Evolutionary conservation across 2,329 filamentous ascomycete genomes (phyloP), one percentile per base, ranked within the genome.

Genomic region (Metarhizium humberi): DNA sequence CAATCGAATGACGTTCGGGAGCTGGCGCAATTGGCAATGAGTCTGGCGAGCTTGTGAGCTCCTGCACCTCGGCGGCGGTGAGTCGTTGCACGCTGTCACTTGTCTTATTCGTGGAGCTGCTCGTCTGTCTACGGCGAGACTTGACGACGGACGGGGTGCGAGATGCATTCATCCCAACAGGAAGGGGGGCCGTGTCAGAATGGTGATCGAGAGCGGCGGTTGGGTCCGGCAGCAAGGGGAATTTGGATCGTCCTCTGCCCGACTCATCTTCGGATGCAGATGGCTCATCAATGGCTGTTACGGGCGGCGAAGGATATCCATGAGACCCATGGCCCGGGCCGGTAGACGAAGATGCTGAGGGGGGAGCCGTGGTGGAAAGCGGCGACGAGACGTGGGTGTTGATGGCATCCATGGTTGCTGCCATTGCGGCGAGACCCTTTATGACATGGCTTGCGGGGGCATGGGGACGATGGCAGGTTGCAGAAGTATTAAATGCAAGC

Each of bases 21-120:
- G 71, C 67, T 59, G 69, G 66, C 1, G 78, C 77, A 1, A 85
- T 67, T 13, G 82, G 82, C 2, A 86, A 69, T 1, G 81, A 84
- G 32, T 82, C 79, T 6, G 80, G 80, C 1, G 78, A 75, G 32
- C 75, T 76, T 14, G 79, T 77, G 56, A 86, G 68, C 57, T 81
- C 77, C 53, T 81, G 77, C 64, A 85, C 82, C 62, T 83, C 79
- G 42, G 74, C 77, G 7, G 78, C 78, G 0, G 81, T 82, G 30
- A 85, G 71, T 42, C 79, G 76, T 54, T 78, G 75, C 50, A 82
- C 68, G 50, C 70, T 75, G 57, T 75, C 77, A 46, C 70, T 66
- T 4, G 63, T 60, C 56, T 64, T 68, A 55, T 61, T 66, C 51
- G 66, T 62, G 34, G 68, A 62, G 43, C 62, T 66, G 58, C 64